Evolutionary conservation across 2,329 filamentous ascomycete species (phyloP).

Genomic region (Cercospora zeina): DNA sequence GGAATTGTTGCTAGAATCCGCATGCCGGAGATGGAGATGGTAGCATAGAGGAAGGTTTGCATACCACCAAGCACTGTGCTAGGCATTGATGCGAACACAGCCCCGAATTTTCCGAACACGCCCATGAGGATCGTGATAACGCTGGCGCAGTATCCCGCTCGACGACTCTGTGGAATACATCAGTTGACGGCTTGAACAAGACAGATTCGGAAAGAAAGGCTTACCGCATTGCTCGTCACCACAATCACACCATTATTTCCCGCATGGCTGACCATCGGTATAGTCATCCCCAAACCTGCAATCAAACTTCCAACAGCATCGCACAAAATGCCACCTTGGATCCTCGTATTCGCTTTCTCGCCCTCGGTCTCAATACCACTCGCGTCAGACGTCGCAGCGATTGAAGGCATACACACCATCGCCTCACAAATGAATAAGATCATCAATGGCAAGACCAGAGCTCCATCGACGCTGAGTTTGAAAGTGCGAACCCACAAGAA

Average conservation of each 20-base stretch:
- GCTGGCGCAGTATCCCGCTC: conserved; percentile 27
- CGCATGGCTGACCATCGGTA: conserved; percentile 28
- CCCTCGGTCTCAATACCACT: conserved; percentile 25
- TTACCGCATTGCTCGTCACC: conserved; percentile 30
- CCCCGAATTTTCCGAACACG: conserved; percentile 28
- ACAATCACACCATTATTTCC: conserved; percentile 30
- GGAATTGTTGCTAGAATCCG: conserved; percentile 68
- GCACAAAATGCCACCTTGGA: conserved; percentile 29
- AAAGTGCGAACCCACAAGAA: conserved; percentile 28
- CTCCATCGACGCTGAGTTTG: conserved; percentile 26
- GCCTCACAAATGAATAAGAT: conserved; percentile 30
- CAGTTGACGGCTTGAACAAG: background rate
- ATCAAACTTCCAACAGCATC: conserved; percentile 26
- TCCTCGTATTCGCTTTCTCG: conserved; percentile 27
- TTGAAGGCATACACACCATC: conserved; percentile 30
- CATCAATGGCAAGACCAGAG: conserved; percentile 26
- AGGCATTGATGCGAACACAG: conserved; percentile 28
- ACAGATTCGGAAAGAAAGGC: background rate
- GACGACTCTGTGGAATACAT: conserved; percentile 20
- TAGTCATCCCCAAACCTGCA: conserved; percentile 23
- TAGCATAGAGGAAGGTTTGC: conserved; percentile 73
- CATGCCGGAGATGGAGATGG: conserved; percentile 73
- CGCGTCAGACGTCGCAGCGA: conserved; percentile 24
- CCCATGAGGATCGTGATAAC: conserved; percentile 27
- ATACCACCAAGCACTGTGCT: conserved; percentile 45